Evolutionary conservation across 371 early-diverging fungal species (phyloP).

Genomic region (Circinella umbellata): DNA sequence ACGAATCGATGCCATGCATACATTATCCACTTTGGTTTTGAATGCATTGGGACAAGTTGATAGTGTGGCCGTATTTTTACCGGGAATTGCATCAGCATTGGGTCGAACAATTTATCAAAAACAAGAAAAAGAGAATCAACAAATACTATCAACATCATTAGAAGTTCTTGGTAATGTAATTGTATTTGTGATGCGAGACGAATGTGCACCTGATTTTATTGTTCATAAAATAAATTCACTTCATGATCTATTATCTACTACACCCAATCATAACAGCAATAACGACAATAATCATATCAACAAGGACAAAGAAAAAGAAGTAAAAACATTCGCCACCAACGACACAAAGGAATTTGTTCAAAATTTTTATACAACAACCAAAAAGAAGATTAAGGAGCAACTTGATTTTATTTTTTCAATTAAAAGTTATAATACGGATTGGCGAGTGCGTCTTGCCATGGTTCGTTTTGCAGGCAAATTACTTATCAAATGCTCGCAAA

Average conservation of each 20-base stretch:
- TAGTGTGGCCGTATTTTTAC: conserved; percentile 41
- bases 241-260: conserved; percentile 22
- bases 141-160: conserved; percentile 41
- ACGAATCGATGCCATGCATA: conserved; percentile 38
- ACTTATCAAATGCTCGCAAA: conserved; percentile 37
- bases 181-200: conserved; percentile 39
- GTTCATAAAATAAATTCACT: conserved; percentile 22
- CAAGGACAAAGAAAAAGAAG: neutral
- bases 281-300: too few relatives aligned
- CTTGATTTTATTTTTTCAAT: conserved; percentile 34
- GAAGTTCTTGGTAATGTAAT: conserved; percentile 45
- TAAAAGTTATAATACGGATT: conserved; percentile 43
- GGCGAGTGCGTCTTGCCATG: conserved; percentile 50
- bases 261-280: neutral
- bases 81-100: conserved; percentile 49
- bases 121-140: conserved; percentile 56
- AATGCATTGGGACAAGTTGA: conserved; percentile 40
- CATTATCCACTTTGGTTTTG: conserved; percentile 34
- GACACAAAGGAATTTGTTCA: conserved; percentile 7
- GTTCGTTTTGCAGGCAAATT: conserved; percentile 43
- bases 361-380: conserved; percentile 38
- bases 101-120: conserved; percentile 43
- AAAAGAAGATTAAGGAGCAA: conserved; percentile 27
- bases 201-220: conserved; percentile 27
- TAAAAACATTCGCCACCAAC: neutral